Evolutionary conservation across 1,139 yeast species (phyloP).

Genomic region (Geotrichum siamense): DNA sequence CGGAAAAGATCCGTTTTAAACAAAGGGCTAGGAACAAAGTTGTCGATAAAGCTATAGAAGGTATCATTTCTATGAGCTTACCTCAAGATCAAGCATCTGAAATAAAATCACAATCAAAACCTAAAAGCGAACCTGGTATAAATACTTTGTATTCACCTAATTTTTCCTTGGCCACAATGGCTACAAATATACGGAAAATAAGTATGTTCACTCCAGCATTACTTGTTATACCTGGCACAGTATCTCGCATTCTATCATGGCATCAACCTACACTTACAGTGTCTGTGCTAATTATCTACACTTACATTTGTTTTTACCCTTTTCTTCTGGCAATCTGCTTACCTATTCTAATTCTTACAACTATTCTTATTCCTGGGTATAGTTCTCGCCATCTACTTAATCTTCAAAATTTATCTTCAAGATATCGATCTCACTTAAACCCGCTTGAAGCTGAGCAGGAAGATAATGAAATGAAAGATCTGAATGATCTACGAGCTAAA

Average conservation of each 20-base stretch:
- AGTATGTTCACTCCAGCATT: constrained; percentile 12
- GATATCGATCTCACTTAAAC: constrained; percentile 11
- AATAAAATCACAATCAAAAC: not conserved
- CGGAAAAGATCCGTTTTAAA: not conserved
- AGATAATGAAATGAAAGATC: constrained; percentile 9
- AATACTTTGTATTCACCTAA: constrained; percentile 8
- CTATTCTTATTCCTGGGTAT: constrained; percentile 66
- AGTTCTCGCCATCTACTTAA: constrained; percentile 51
- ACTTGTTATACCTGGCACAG: constrained; percentile 11
- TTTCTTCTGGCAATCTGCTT: constrained; percentile 62
- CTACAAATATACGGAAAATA: constrained; percentile 17
- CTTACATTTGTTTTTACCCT: constrained; percentile 50
- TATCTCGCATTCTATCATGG: constrained; percentile 17
- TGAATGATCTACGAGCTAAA: constrained; percentile 7
- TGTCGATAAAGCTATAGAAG: constrained; percentile 18
- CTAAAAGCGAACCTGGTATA: not conserved
- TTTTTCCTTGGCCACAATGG: constrained; percentile 17
- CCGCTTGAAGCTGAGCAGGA: constrained; percentile 5
- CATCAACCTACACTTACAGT: constrained; percentile 26
- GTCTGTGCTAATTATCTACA: constrained; percentile 31
- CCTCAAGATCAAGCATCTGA: not conserved
- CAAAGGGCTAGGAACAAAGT: constrained; percentile 12
- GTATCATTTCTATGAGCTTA: constrained; percentile 9
- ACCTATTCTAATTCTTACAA: constrained; percentile 47
- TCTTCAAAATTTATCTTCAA: constrained; percentile 17